A percentile compares a stretch with the other conserved stretches of the same genome.
These are phyloP conservation scores for Poa annua DNA, from an alignment of 176 grass and related monocot species.

Conservation along the genomic window DNA sequence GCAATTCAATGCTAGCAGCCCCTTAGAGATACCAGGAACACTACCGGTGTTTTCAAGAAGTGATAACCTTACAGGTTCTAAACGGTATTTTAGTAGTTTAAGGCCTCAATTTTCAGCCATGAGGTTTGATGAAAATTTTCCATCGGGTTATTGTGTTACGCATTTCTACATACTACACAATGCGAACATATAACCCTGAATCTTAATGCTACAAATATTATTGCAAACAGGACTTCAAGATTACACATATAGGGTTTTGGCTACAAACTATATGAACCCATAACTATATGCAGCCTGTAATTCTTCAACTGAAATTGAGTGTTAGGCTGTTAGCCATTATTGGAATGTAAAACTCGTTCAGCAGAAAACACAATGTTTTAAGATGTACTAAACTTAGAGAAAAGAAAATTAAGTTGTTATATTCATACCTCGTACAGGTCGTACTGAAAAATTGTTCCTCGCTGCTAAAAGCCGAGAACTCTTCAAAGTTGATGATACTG, in stretches of 20 bases:
- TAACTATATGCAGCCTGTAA: neutral
- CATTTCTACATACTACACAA: no score
- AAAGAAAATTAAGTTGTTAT: neutral
- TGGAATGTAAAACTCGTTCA: neutral
- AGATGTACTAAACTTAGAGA: neutral
- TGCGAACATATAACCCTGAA: no score
- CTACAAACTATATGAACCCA: neutral
- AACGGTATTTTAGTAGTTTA: no score
- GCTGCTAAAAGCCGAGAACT: neutral
- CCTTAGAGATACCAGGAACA: no score
- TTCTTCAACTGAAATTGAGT: neutral
- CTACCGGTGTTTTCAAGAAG: no score
- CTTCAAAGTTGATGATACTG: neutral
- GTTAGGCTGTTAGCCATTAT: neutral
- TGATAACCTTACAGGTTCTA: no score
- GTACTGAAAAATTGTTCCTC: constrained; percentile 8
- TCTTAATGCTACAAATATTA: no score
- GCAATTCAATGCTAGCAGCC: no score
- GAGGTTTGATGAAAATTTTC: no score
- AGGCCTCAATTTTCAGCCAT: no score
- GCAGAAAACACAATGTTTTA: neutral
- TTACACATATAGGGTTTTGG: neutral
- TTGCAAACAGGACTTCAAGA: no score
- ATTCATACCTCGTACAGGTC: constrained; percentile 37
- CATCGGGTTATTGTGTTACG: no score